Conservation (phyloP, 1,139 yeast species). For the Kodamaea sp. region DNA sequence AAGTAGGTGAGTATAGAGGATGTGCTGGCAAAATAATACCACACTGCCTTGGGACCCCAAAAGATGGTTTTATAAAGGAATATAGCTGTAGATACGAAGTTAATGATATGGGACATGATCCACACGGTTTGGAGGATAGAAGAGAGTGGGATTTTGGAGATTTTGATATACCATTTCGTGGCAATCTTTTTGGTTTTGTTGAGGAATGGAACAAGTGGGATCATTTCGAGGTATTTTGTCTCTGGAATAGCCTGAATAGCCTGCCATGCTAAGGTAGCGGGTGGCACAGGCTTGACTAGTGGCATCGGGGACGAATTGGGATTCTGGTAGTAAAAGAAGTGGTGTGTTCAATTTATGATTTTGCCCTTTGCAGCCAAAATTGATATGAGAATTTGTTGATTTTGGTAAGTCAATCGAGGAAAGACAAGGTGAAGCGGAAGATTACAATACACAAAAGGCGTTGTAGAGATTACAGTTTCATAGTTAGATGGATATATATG, state of each 20-base stretch:
- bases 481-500: too few relatives aligned
- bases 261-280: neutral
- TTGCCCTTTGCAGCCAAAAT: too few relatives aligned
- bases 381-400: too few relatives aligned
- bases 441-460: too few relatives aligned
- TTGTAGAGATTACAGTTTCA: too few relatives aligned
- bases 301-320: too few relatives aligned
- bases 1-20: conserved; percentile 20
- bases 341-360: too few relatives aligned
- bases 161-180: neutral
- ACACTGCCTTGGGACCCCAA: neutral
- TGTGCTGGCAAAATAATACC: conserved; percentile 10
- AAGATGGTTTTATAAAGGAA: conserved; percentile 1
- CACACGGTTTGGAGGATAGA: conserved; percentile 4
- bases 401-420: too few relatives aligned
- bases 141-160: neutral
- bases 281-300: neutral
- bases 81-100: conserved; percentile 7
- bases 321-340: too few relatives aligned
- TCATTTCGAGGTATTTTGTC: conserved; percentile 3
- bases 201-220: neutral
- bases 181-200: neutral
- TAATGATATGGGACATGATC: conserved; percentile 10
- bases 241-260: conserved; percentile 1
- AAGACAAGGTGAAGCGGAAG: too few relatives aligned